Conservation (phyloP, 2,329 filamentous ascomycete genomes). For the Huntiella decipiens region DNA sequence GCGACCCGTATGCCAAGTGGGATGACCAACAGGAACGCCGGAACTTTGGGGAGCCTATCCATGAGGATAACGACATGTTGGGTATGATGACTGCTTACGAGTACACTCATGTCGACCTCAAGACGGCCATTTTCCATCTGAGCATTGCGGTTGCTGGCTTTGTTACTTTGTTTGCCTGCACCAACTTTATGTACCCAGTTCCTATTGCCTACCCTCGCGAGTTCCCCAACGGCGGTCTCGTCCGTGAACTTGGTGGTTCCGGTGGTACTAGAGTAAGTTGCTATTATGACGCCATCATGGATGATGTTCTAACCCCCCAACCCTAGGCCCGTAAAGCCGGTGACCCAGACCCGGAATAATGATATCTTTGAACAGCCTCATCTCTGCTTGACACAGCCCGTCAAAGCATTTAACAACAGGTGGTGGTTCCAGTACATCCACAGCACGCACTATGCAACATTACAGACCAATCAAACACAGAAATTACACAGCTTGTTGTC, state of each 20-base stretch:
- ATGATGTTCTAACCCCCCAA: conserved; percentile 12
- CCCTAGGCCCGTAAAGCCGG: conserved; percentile 33
- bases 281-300: neutral
- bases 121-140: conserved; percentile 50
- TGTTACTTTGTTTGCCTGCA: conserved; percentile 44
- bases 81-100: conserved; percentile 78
- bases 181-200: conserved; percentile 55
- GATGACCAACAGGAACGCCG: conserved; percentile 95
- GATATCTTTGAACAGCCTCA: neutral
- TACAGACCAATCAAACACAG: neutral
- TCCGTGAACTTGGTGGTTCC: conserved; percentile 55
- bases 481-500: conserved; percentile 1
- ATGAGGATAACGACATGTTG: conserved; percentile 89
- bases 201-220: conserved; percentile 48
- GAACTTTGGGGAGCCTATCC: conserved; percentile 89
- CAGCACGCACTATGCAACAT: neutral
- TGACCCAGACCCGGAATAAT: conserved; percentile 31
- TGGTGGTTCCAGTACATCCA: neutral
- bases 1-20: conserved; percentile 85
- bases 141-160: conserved; percentile 46
- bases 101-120: conserved; percentile 64
- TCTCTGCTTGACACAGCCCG: neutral
- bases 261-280: conserved; percentile 45
- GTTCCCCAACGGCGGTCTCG: conserved; percentile 47
- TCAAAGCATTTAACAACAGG: neutral